Evolutionary conservation across 208 protist species (phyloP).

Genomic region (Trypanosoma melophagium): DNA sequence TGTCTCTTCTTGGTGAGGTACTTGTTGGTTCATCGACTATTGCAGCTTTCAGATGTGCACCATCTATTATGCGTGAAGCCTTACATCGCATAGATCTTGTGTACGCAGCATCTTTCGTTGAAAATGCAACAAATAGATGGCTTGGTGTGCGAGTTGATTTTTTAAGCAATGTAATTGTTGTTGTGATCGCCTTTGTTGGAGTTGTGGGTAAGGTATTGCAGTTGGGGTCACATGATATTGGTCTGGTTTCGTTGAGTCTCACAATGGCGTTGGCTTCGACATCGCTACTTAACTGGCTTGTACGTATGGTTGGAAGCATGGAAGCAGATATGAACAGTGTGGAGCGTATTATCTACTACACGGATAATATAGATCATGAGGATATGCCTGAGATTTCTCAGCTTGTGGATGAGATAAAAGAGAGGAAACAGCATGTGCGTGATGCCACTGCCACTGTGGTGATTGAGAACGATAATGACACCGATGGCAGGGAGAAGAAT

Average conservation of each 20-base stretch:
- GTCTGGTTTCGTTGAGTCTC: conserved; percentile 46
- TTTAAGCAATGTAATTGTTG: conserved; percentile 66
- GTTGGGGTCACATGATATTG: conserved; percentile 31
- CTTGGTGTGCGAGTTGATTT: conserved; percentile 83
- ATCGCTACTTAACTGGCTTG: conserved; percentile 37
- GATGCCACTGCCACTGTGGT: conserved; percentile 21
- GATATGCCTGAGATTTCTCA: conserved; percentile 38
- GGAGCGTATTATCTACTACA: conserved; percentile 73
- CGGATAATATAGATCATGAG: conserved; percentile 37
- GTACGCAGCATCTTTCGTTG: conserved; percentile 33
- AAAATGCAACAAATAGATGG: conserved; percentile 78
- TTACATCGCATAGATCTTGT: conserved; percentile 65
- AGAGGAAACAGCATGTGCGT: conserved; percentile 1
- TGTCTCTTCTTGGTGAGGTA: conserved; percentile 84
- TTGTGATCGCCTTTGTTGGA: conserved; percentile 41
- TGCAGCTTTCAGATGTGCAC: conserved; percentile 42
- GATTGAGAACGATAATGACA: conserved; percentile 14
- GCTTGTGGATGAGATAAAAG: conserved; percentile 25
- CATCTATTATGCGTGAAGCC: conserved; percentile 49
- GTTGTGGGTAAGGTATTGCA: conserved; percentile 41
- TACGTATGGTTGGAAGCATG: conserved; percentile 27
- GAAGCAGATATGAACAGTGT: conserved; percentile 79
- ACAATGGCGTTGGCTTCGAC: conserved; percentile 41
- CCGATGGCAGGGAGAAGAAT: background rate
- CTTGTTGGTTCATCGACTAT: conserved; percentile 86